Evolutionary conservation across 2,329 filamentous ascomycete species (phyloP).

Genomic region (Aotearoamyces nothofagi): DNA sequence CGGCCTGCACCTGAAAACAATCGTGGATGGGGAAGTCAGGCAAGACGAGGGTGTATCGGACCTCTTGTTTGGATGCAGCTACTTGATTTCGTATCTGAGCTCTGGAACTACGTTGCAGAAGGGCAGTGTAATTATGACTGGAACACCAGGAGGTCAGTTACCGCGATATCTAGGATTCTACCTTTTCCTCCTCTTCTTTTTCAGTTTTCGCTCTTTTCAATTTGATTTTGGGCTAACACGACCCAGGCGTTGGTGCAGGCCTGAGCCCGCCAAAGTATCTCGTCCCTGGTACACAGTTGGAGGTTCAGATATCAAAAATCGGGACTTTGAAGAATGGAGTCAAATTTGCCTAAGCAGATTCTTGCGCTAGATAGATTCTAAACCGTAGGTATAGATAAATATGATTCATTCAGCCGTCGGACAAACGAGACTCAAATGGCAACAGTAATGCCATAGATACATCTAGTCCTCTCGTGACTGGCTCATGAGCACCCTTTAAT

Average conservation of each 20-base stretch:
- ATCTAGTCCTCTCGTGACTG: too few species aligned
- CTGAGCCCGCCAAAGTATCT: constrained; percentile 18
- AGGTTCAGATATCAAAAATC: constrained; percentile 8
- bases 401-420: too few species aligned
- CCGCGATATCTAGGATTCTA: not conserved
- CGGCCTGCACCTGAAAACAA: constrained; percentile 27
- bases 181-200: too few species aligned
- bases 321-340: constrained; percentile 9
- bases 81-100: constrained; percentile 20
- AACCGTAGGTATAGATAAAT: too few species aligned
- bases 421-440: too few species aligned
- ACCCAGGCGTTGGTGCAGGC: constrained; percentile 26
- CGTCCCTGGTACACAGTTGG: constrained; percentile 7
- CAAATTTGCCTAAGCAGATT: constrained; percentile 5
- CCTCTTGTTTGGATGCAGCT: constrained; percentile 27
- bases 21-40: constrained; percentile 25
- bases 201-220: too few species aligned
- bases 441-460: too few species aligned
- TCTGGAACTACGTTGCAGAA: constrained; percentile 23
- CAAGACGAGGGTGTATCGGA: constrained; percentile 31
- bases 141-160: constrained; percentile 22
- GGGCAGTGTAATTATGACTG: constrained; percentile 26
- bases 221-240: too few species aligned
- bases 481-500: too few species aligned
- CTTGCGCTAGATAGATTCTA: too few species aligned